phyloP scores from a whole-genome alignment of 768 basidiomycete genomes.

The Agaricus blazei region DNA sequence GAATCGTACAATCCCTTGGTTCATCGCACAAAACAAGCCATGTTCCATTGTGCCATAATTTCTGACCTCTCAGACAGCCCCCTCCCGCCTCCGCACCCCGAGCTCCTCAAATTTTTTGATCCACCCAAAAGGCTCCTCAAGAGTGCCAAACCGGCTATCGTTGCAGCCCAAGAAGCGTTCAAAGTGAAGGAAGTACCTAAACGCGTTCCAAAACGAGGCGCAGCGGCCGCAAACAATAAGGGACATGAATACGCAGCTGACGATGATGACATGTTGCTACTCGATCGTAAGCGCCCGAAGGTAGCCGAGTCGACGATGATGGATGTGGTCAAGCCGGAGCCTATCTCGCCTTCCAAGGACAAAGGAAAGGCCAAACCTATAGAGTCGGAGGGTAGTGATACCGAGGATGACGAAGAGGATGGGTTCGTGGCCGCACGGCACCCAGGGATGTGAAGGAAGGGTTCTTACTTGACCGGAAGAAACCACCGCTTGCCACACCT shows the following conservation, averaged over 20 bases:
- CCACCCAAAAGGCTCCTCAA: constrained; percentile 69
- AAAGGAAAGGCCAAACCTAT: constrained; percentile 25
- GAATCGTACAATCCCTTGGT: constrained; percentile 86
- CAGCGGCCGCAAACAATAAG: constrained; percentile 33
- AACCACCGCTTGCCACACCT: constrained; percentile 14
- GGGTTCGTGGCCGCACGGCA: constrained; percentile 11
- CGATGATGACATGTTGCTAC: constrained; percentile 51
- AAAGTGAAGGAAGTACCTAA: constrained; percentile 79
- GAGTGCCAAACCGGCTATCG: constrained; percentile 47
- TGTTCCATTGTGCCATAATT: constrained; percentile 82
- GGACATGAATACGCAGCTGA: constrained; percentile 67
- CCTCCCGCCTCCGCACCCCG: constrained; percentile 81
- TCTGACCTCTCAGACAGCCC: constrained; percentile 70
- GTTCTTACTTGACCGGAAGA: constrained; percentile 22
- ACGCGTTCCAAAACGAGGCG: constrained; percentile 34
- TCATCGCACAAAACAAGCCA: constrained; percentile 89
- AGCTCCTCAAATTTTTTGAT: constrained; percentile 78
- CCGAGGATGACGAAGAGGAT: constrained; percentile 42
- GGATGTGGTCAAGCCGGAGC: background rate
- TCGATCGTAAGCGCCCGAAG: constrained; percentile 33
- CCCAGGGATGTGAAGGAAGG: constrained; percentile 23
- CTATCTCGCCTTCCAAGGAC: constrained; percentile 11
- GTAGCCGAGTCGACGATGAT: constrained; percentile 10
- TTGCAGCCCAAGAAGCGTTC: constrained; percentile 59
- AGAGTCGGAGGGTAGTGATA: constrained; percentile 41